Conservation (phyloP, 2,329 filamentous ascomycete species). For the Pseudogymnoascus sp. region DNA sequence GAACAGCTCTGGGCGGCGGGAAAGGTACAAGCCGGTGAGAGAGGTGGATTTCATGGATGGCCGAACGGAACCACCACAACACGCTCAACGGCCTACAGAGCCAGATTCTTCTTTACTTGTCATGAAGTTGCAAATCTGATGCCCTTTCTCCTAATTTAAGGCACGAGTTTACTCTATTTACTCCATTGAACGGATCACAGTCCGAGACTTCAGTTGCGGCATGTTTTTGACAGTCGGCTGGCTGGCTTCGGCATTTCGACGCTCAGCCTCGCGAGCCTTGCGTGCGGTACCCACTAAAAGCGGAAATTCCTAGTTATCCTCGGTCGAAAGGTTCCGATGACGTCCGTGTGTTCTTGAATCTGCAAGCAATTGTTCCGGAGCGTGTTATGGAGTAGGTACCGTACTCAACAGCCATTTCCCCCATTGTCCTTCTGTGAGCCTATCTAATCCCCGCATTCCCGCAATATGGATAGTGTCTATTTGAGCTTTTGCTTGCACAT, state of each 20-base stretch:
- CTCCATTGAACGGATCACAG: neutral
- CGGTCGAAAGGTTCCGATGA: conserved; percentile 9
- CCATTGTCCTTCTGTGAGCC: neutral
- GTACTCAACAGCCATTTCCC: neutral
- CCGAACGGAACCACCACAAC: neutral
- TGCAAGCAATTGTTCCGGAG: neutral
- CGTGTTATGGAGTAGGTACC: neutral
- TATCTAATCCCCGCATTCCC: conserved; percentile 2
- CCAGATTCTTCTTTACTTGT: neutral
- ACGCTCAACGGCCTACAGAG: neutral
- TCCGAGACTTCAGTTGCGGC: neutral
- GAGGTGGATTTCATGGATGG: neutral
- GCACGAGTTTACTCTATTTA: neutral
- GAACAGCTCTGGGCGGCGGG: neutral
- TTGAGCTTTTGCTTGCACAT: conserved; percentile 4
- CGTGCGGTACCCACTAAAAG: conserved; percentile 8
- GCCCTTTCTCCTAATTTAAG: neutral
- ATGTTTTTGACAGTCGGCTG: neutral
- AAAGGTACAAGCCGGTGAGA: neutral
- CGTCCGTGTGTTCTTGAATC: neutral
- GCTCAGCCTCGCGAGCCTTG: conserved; percentile 8
- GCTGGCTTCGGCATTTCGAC: conserved; percentile 4
- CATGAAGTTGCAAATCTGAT: neutral
- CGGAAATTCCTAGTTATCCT: conserved; percentile 6
- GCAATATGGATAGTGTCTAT: conserved; percentile 4